Conservation (phyloP, 768 basidiomycete species). For the Lactarius quietus region DNA sequence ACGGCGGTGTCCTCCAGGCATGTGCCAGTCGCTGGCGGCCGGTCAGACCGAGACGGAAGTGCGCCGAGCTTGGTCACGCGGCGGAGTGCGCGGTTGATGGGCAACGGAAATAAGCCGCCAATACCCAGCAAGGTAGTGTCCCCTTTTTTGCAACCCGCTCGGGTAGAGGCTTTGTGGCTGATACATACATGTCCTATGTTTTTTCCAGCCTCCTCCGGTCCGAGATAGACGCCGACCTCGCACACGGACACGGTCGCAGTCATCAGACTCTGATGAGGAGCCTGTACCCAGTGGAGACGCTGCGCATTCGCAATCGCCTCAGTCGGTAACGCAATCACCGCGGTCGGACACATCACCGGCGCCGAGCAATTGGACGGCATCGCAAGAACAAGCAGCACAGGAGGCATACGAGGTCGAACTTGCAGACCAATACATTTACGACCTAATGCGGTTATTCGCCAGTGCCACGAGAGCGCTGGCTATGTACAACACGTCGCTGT, state of each 20-base stretch:
- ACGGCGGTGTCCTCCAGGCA: constrained; percentile 58
- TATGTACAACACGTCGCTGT: constrained; percentile 70
- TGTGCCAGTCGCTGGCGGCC: constrained; percentile 36
- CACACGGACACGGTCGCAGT: constrained; percentile 53
- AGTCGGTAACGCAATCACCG: constrained; percentile 31
- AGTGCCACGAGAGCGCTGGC: constrained; percentile 72
- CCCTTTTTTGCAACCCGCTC: neutral
- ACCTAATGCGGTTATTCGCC: constrained; percentile 78
- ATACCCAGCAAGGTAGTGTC: constrained; percentile 51
- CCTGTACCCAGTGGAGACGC: constrained; percentile 43
- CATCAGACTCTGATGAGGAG: constrained; percentile 71
- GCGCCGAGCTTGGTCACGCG: constrained; percentile 50
- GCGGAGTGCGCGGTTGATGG: constrained; percentile 70
- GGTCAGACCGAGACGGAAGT: constrained; percentile 48
- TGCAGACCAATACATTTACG: constrained; percentile 81
- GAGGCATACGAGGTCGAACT: constrained; percentile 66
- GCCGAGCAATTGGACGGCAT: constrained; percentile 58
- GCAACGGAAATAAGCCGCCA: constrained; percentile 49
- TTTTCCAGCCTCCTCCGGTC: constrained; percentile 35
- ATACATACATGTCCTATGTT: neutral
- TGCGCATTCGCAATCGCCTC: constrained; percentile 57
- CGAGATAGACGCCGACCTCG: constrained; percentile 61
- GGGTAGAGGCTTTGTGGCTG: constrained; percentile 7
- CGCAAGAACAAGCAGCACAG: constrained; percentile 67
- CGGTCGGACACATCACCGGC: constrained; percentile 56